These are phyloP conservation scores for Pachyrhizus erosus DNA, from an alignment of 306 rosid genomes.

Conservation along the genomic window DNA sequence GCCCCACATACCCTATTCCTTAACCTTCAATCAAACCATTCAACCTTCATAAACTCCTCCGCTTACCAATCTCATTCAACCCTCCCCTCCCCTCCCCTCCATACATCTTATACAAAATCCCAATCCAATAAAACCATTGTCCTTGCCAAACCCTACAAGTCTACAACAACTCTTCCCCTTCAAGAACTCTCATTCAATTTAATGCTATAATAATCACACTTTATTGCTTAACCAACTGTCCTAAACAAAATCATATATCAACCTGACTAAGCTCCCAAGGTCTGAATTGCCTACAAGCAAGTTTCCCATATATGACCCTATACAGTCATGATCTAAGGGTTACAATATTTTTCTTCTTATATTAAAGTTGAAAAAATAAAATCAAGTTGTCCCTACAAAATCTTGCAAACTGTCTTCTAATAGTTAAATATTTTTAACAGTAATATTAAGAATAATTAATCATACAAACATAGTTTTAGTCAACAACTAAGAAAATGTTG, in stretches of 20 bases:
- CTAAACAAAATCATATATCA: not conserved
- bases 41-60: constrained; percentile 18
- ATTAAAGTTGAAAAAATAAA: no score
- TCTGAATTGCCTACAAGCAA: not conserved
- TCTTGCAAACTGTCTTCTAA: not conserved
- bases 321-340: no score
- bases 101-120: not conserved
- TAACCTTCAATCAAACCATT: constrained; percentile 20
- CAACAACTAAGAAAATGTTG: constrained; percentile 36
- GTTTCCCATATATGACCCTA: not conserved
- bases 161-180: no score
- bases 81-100: not conserved
- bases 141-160: not conserved
- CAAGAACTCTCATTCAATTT: not conserved
- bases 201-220: not conserved
- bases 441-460: not conserved
- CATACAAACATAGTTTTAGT: not conserved
- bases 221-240: not conserved
- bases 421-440: not conserved
- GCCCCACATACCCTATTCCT: not conserved
- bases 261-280: not conserved
- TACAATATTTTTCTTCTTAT: not conserved
- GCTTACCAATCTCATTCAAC: not conserved
- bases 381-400: not conserved
- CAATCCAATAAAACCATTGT: not conserved